Conservation (phyloP, 495 filamentous ascomycete species). For the Tuber melanosporum region DNA sequence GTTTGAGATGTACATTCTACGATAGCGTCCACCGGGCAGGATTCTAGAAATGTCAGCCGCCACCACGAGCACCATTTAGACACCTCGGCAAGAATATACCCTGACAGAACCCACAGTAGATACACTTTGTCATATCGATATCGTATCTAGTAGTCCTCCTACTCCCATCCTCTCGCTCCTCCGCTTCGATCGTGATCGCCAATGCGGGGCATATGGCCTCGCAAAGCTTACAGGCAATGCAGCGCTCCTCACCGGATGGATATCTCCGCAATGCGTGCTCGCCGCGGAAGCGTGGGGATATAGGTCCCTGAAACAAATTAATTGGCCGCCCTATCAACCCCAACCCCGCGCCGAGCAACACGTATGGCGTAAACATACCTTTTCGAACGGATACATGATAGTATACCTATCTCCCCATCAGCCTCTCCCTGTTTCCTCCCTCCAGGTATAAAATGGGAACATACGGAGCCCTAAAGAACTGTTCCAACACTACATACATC, state of each 20-base stretch:
- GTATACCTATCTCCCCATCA: conserved; percentile 61
- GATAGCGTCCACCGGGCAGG: conserved; percentile 95
- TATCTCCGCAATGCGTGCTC: conserved; percentile 94
- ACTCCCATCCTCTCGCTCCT: conserved; percentile 92
- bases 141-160: conserved; percentile 94
- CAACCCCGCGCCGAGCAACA: not conserved
- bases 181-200: conserved; percentile 97
- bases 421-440: not conserved
- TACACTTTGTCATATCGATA: conserved; percentile 99
- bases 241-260: conserved; percentile 94
- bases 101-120: conserved; percentile 99
- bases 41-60: conserved; percentile 51
- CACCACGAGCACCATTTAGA: not conserved
- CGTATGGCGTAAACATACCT: conserved; percentile 48
- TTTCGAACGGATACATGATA: conserved; percentile 98
- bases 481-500: conserved; percentile 96
- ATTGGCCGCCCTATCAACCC: conserved; percentile 16
- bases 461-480: conserved; percentile 96
- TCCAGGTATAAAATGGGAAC: conserved; percentile 44
- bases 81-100: conserved; percentile 7
- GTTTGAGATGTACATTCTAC: conserved; percentile 61
- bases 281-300: conserved; percentile 94
- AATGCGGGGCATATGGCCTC: conserved; percentile 92
- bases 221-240: conserved; percentile 98
- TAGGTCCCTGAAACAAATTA: conserved; percentile 58